Evolutionary conservation across 73 alveolate genomes (phyloP), one percentile per base, ranked within the genome.

Genomic region (Breviolum minutum): DNA sequence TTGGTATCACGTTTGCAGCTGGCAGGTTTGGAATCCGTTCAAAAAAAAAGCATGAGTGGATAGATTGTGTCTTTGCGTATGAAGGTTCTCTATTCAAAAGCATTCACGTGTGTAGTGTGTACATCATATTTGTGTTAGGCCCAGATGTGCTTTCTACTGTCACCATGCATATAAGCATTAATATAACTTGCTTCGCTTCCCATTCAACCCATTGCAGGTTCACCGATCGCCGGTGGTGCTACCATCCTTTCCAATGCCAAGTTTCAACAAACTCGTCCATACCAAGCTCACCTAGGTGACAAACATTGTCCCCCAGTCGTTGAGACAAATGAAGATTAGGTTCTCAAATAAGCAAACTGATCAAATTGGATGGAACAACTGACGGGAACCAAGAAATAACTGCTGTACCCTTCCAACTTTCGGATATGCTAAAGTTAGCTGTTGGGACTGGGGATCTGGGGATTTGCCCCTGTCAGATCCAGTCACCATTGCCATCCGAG

Each of bases 231-330:
- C 26, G 13, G 5, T 71, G 81, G 29, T n/a, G 13, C 80, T 17
- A 70, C 8, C 30, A 11, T 70, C 24, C 27, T 70, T 70, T 17
- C 14, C 80, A 30, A 70, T 8, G 92, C 76, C 70, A 17, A 76
- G 98, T 26, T 30, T 10, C 98, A 17, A 80, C 73, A 68, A 92
- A 92, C 54, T 92, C 98, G 69, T 92, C 98, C 98, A 92, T 92
- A 27, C 98, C 98, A 60, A 92, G 98, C 27, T 92, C 98, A 63
- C 88, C 88, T 80, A 30, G 81, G 26, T 30, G 19, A n/a, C 4
- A 30, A 71, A 8, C 81, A 16, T 20, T 4, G 81, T 20, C 0
- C 81, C 0, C 29, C 32, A 7, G 81, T n/a, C 54, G 0, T 3
- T 3, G 54, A 40, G 54, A 40, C 81, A 71, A 17, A 71, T 71